Conservation (phyloP, 2,329 filamentous ascomycete species). For the Aspergillus japonicus region DNA sequence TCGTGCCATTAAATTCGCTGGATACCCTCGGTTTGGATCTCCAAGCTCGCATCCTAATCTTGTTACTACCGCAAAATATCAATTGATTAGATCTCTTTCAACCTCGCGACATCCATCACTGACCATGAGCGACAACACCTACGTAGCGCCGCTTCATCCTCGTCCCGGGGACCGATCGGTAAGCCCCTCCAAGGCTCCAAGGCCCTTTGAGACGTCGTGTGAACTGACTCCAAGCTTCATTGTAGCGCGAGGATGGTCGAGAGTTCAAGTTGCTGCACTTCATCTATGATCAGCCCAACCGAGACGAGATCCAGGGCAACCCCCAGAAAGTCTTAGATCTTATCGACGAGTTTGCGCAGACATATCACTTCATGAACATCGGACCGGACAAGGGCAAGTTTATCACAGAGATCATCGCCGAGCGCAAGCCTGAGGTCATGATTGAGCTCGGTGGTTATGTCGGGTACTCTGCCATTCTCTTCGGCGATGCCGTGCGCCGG, state of each 20-base stretch:
- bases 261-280: slow-evolving; percentile 72
- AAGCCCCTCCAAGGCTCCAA: neutral
- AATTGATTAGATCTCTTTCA: neutral
- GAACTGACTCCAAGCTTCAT: neutral
- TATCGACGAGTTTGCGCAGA: slow-evolving; percentile 68
- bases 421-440: slow-evolving; percentile 67
- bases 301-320: slow-evolving; percentile 63
- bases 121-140: slow-evolving; percentile 2
- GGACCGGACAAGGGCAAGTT: slow-evolving; percentile 72
- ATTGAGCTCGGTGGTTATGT: slow-evolving; percentile 79
- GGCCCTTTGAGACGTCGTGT: neutral
- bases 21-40: neutral
- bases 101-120: neutral
- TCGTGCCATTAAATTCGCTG: neutral
- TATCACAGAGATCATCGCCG: slow-evolving; percentile 65
- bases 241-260: slow-evolving; percentile 61
- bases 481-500: slow-evolving; percentile 64
- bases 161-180: neutral
- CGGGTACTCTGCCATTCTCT: slow-evolving; percentile 77
- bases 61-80: neutral
- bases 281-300: slow-evolving; percentile 60
- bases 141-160: neutral
- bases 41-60: neutral
- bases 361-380: slow-evolving; percentile 77
- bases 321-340: slow-evolving; percentile 63